Evolutionary conservation across 306 rosid species (phyloP), one percentile per base, ranked within the genome.

Genomic region (Cicer cuneatum): DNA sequence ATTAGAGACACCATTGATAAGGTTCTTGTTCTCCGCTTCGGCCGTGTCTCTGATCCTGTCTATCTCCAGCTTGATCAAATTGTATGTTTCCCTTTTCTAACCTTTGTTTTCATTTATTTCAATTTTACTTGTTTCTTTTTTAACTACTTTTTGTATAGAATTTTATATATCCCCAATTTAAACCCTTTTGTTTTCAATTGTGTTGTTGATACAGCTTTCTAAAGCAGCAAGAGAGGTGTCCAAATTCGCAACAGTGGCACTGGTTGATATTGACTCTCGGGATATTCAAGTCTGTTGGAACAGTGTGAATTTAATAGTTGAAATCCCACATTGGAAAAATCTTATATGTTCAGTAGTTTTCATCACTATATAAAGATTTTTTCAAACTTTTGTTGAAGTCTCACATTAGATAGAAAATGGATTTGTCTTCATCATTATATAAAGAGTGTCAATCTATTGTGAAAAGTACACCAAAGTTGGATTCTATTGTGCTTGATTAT

Each of bases 1-100:
- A 92, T 92, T 69, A 73, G 84, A 81, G 93, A 88, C 79, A 90
- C 95, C 62, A 85, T 92, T 2, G 98, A 92, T 71, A 89, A 90
- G 70, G 96, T 92, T 61, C 92, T 92, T 37, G 90, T 89, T 78
- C 92, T 92, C 75, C 92, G 98, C 12, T 90, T 92, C 40, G 98
- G 96, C 66, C 87, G 91, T 33, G 63, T 89, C 62, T 81, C 98
- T 38, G 96, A 92, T 29, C 15, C 84, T 7, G 80, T 56, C 11
- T 89, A 85, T 69, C 96, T 90, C 66, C 90, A 85, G n/a, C 94
- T 82, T 7, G 98, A 92, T 60, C 85, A 92, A 48, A 73, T 87
- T 45, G 96, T 88, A 85, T 58, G 86, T 16, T 48, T 42, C 68
- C 47, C 51, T 10, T 41, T 60, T 13, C 5, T 15, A 15, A 2